Conservation (phyloP, 148 eudicot species). For the Camellia sinensis region DNA sequence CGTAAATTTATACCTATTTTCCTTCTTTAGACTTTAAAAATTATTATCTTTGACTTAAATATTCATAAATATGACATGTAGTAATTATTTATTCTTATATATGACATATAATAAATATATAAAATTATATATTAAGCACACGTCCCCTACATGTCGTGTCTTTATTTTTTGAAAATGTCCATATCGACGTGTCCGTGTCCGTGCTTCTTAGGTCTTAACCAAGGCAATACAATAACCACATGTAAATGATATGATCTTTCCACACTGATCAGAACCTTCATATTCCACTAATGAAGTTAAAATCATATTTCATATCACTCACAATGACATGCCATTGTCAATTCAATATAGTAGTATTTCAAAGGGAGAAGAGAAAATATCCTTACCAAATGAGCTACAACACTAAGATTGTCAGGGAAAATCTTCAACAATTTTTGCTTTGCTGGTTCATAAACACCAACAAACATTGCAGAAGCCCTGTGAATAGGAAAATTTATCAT, state of each 20-base stretch:
- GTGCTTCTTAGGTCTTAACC: not conserved
- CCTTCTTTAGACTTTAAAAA: too few species aligned
- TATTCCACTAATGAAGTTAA: not conserved
- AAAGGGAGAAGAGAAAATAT: conserved; percentile 16
- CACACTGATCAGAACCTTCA: not conserved
- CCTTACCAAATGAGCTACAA: conserved; percentile 89
- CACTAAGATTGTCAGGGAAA: conserved; percentile 84
- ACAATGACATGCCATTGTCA: not conserved
- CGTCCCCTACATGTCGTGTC: too few species aligned
- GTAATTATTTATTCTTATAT: too few species aligned
- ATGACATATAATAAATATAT: too few species aligned
- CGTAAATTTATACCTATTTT: too few species aligned
- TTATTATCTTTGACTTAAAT: too few species aligned
- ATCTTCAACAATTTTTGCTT: conserved; percentile 74
- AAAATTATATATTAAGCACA: too few species aligned
- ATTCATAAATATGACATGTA: too few species aligned
- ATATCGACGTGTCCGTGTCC: too few species aligned
- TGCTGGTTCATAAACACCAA: conserved; percentile 95
- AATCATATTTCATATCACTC: not conserved
- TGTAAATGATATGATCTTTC: not conserved
- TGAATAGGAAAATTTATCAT: conserved; percentile 11
- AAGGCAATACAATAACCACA: not conserved
- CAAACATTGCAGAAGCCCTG: conserved; percentile 94
- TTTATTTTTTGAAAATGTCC: too few species aligned
- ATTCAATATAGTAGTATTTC: conserved; percentile 9